Percentiles rank a stretch among this genome's conserved stretches.
phyloP scores from a whole-genome alignment of 148 eudicot species.

The Nepenthes mirabilis region DNA sequence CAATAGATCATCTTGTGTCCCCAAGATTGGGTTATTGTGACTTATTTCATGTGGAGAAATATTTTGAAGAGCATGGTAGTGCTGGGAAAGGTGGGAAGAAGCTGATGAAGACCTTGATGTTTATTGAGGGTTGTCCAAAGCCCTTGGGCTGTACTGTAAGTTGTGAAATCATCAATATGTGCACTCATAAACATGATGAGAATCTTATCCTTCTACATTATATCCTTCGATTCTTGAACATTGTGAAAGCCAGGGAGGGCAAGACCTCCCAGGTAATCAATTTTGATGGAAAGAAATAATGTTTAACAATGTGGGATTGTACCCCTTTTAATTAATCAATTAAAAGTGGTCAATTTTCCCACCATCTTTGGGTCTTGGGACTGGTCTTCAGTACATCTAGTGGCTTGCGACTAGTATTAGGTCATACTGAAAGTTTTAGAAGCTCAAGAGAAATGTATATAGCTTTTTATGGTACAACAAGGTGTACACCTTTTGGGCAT shows the following conservation, averaged over 20 bases:
- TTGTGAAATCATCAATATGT: slow-evolving; percentile 4
- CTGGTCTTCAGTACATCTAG: too few species aligned
- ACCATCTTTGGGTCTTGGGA: too few species aligned
- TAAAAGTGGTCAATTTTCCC: too few species aligned
- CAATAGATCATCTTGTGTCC: slow-evolving; percentile 64
- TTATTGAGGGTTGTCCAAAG: slow-evolving; percentile 93
- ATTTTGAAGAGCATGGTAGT: slow-evolving; percentile 80
- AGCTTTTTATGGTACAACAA: too few species aligned
- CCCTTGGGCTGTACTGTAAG: slow-evolving; percentile 97
- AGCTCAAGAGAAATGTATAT: too few species aligned
- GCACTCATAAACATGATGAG: neutral
- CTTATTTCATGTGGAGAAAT: slow-evolving; percentile 66
- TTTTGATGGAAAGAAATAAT: too few species aligned
- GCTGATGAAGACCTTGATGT: slow-evolving; percentile 86
- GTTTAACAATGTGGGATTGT: too few species aligned
- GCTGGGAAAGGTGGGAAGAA: slow-evolving; percentile 87
- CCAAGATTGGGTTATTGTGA: slow-evolving; percentile 70
- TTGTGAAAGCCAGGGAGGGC: neutral
- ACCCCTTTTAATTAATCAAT: too few species aligned
- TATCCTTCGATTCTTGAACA: neutral
- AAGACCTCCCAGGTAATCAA: too few species aligned
- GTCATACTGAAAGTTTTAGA: too few species aligned
- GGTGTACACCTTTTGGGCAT: too few species aligned
- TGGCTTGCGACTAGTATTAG: too few species aligned
- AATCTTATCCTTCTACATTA: neutral